Percentiles rank a stretch among this genome's conserved stretches.
phyloP scores from a whole-genome alignment of 495 filamentous ascomycete genomes.

The Lasiosphaeria ovina region DNA sequence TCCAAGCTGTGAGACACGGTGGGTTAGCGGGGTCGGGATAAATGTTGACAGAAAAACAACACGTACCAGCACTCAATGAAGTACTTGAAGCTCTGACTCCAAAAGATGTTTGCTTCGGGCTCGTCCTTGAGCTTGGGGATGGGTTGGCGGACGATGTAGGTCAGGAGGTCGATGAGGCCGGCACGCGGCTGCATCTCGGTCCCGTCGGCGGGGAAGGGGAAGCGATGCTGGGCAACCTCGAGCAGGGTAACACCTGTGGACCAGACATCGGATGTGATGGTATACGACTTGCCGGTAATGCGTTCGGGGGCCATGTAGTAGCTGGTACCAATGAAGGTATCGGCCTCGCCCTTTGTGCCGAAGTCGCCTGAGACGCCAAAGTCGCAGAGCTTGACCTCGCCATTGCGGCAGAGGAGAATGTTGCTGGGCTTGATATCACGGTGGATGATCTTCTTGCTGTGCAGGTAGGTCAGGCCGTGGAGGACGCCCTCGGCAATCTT shows the following conservation, averaged over 20 bases:
- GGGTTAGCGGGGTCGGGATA: not conserved
- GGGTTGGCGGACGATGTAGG: constrained; percentile 93
- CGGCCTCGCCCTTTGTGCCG: constrained; percentile 96
- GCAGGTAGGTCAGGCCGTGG: constrained; percentile 92
- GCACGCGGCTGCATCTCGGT: constrained; percentile 84
- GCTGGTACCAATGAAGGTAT: constrained; percentile 97
- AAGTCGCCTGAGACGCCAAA: constrained; percentile 98
- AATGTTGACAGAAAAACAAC: not conserved
- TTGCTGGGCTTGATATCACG: constrained; percentile 99
- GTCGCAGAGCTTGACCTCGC: constrained; percentile 95
- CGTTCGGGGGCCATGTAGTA: constrained; percentile 99
- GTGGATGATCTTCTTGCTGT: constrained; percentile 95
- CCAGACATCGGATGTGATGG: constrained; percentile 98
- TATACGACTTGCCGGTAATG: constrained; percentile 95
- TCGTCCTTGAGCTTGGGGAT: constrained; percentile 97
- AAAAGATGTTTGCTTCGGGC: constrained; percentile 72
- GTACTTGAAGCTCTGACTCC: constrained; percentile 97
- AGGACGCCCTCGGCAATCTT: constrained; percentile 96
- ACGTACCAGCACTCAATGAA: constrained; percentile 99
- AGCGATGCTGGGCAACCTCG: constrained; percentile 95
- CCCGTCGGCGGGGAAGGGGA: constrained; percentile 95
- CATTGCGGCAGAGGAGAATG: constrained; percentile 87
- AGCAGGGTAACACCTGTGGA: constrained; percentile 92
- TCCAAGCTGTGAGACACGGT: constrained; percentile 63
- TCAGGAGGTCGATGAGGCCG: constrained; percentile 89